phyloP scores from a whole-genome alignment of 129 eudicot genomes.

The Pittosporum tobira region DNA sequence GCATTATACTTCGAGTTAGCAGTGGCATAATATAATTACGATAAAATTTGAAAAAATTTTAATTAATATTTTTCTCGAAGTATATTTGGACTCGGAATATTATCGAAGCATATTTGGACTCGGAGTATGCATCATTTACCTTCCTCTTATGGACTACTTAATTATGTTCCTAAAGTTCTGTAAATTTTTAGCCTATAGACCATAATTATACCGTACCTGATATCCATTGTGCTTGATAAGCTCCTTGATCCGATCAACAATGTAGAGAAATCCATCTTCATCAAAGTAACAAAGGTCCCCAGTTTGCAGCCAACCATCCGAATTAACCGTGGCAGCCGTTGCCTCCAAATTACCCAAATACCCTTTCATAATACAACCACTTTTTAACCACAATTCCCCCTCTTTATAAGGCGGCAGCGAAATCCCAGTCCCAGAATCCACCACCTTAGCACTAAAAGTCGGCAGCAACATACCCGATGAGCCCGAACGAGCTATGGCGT shows the following conservation, averaged over 20 bases:
- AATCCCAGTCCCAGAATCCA: constrained; percentile 37
- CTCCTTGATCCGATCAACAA: constrained; percentile 74
- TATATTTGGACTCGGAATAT: too few relatives aligned
- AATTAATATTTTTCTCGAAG: too few relatives aligned
- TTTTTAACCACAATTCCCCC: constrained; percentile 71
- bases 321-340: constrained; percentile 41
- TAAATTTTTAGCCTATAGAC: too few relatives aligned
- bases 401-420: constrained; percentile 43
- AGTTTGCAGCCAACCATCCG: constrained; percentile 69
- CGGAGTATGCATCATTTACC: too few relatives aligned
- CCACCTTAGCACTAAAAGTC: constrained; percentile 56
- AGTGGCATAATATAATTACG: too few relatives aligned
- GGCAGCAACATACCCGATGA: constrained; percentile 53
- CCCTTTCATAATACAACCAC: constrained; percentile 65
- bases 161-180: too few relatives aligned
- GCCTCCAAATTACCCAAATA: constrained; percentile 61
- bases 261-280: constrained; percentile 52
- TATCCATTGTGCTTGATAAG: constrained; percentile 79
- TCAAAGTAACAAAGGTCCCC: constrained; percentile 81
- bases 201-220: constrained; percentile 61
- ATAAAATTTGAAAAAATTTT: too few relatives aligned
- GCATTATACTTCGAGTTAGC: too few relatives aligned
- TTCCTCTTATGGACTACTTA: too few relatives aligned
- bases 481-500: constrained; percentile 44
- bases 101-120: too few relatives aligned